Percentiles rank a stretch among this genome's conserved stretches.
phyloP scores from a whole-genome alignment of 2,329 filamentous ascomycete species.

The Coniosporium tulheliwenetii region DNA sequence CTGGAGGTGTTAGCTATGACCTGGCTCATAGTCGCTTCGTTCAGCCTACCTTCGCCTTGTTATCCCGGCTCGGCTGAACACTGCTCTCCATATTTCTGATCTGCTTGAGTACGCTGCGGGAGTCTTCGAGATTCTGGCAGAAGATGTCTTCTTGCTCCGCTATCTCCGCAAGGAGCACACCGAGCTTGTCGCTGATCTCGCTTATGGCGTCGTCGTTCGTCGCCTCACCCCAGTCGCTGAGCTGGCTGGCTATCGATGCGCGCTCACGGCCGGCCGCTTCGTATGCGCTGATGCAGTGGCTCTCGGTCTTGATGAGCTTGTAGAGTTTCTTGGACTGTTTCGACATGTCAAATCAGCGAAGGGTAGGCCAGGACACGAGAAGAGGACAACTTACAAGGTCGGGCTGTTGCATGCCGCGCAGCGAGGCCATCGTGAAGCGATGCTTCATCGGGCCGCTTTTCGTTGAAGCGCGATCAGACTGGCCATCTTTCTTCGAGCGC shows the following conservation, averaged over 20 bases:
- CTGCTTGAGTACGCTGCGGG: conserved; percentile 66
- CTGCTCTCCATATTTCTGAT: conserved; percentile 93
- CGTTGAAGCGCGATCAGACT: conserved; percentile 20
- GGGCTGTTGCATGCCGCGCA: conserved; percentile 72
- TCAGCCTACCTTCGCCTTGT: conserved; percentile 50
- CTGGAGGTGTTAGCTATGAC: conserved; percentile 13
- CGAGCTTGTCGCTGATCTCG: conserved; percentile 90
- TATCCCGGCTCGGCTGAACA: conserved; percentile 81
- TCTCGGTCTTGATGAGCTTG: conserved; percentile 64
- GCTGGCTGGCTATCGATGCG: conserved; percentile 68
- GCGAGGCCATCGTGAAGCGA: conserved; percentile 71
- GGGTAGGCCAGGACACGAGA: too few relatives aligned
- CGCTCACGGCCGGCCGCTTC: conserved; percentile 77
- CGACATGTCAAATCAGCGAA: too few relatives aligned
- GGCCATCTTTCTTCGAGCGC: conserved; percentile 44
- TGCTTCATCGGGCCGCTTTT: conserved; percentile 36
- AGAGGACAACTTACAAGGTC: conserved; percentile 37
- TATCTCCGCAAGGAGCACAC: conserved; percentile 79
- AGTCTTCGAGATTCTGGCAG: conserved; percentile 76
- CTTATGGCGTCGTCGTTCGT: conserved; percentile 76
- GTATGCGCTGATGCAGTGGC: conserved; percentile 71
- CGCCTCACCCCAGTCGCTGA: conserved; percentile 92
- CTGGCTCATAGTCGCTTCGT: conserved; percentile 3
- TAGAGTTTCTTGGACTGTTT: conserved; percentile 59
- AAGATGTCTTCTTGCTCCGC: conserved; percentile 87